phyloP scores from a whole-genome alignment of 139 green algal genomes.

The Pseudopediastrum boryanum region DNA sequence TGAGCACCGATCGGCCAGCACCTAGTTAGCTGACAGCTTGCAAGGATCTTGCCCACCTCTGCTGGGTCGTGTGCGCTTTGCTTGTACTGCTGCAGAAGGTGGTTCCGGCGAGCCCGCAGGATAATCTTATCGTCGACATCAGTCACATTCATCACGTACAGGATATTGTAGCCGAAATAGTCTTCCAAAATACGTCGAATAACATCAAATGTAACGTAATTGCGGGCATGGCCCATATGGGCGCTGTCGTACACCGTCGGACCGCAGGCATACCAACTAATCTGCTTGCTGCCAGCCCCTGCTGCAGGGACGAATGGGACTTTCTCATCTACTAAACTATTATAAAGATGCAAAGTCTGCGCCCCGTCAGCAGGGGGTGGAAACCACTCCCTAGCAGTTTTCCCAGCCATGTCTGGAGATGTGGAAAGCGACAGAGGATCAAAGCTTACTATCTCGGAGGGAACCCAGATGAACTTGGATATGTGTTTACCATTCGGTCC shows the following conservation, averaged over 20 bases:
- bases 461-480: too few species aligned
- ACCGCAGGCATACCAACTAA: constrained; percentile 95
- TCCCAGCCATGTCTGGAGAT: too few species aligned
- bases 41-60: not conserved
- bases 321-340: constrained; percentile 87
- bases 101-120: constrained; percentile 83
- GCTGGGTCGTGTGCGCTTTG: not conserved
- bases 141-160: constrained; percentile 99
- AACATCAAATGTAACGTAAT: constrained; percentile 99
- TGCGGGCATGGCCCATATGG: constrained; percentile 96
- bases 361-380: not conserved
- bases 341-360: constrained; percentile 73
- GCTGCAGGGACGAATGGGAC: constrained; percentile 78
- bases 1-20: too few species aligned
- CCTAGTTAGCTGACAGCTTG: too few species aligned
- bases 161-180: constrained; percentile 94
- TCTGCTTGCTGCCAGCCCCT: constrained; percentile 66
- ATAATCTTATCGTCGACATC: constrained; percentile 99
- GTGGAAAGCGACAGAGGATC: too few species aligned
- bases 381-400: constrained; percentile 15
- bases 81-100: constrained; percentile 84
- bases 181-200: constrained; percentile 94
- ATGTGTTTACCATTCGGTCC: too few species aligned
- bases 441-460: too few species aligned
- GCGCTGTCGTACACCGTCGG: constrained; percentile 96